These are phyloP conservation scores for Starmerella tilneyi DNA, from an alignment of 805 yeast genomes.

Conservation along the genomic window DNA sequence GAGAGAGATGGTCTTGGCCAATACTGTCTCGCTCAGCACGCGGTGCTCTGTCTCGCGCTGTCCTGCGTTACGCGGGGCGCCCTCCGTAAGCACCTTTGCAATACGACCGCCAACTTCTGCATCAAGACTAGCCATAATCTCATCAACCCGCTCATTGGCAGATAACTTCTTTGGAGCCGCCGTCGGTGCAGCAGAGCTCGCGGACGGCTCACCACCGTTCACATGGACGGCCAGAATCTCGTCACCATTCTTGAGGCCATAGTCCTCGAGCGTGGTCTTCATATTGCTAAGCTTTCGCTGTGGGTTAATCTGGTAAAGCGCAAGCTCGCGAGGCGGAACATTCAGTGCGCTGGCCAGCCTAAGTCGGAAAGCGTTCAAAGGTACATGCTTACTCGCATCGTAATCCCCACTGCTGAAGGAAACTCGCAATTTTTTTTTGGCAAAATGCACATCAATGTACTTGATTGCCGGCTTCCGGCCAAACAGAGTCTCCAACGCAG, in stretches of 20 bases:
- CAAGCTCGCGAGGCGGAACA: conserved; percentile 30
- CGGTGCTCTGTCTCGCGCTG: conserved; percentile 29
- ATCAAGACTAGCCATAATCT: conserved; percentile 24
- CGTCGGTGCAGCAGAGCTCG: conserved; percentile 10
- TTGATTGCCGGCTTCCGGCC: conserved; percentile 5
- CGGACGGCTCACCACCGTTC: background rate
- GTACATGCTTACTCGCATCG: conserved; percentile 48
- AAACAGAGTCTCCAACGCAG: conserved; percentile 22
- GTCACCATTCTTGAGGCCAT: conserved; percentile 22
- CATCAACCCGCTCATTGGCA: conserved; percentile 26
- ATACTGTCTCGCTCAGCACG: conserved; percentile 29
- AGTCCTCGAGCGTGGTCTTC: conserved; percentile 18
- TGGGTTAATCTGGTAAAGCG: conserved; percentile 19
- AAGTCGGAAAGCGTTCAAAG: conserved; percentile 49
- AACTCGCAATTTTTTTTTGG: conserved; percentile 22
- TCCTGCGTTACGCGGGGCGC: conserved; percentile 23
- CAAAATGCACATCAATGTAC: conserved; percentile 23
- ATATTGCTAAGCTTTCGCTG: conserved; percentile 20
- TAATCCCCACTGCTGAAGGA: conserved; percentile 25
- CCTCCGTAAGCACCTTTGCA: conserved; percentile 18
- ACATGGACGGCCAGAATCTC: conserved; percentile 24
- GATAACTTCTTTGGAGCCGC: conserved; percentile 15
- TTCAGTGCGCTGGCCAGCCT: conserved; percentile 49
- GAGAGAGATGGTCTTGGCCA: conserved; percentile 30
- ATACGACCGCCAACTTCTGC: conserved; percentile 26